phyloP scores from a whole-genome alignment of 192 early-diverging fungal genomes.

The Coemansia sp. region DNA sequence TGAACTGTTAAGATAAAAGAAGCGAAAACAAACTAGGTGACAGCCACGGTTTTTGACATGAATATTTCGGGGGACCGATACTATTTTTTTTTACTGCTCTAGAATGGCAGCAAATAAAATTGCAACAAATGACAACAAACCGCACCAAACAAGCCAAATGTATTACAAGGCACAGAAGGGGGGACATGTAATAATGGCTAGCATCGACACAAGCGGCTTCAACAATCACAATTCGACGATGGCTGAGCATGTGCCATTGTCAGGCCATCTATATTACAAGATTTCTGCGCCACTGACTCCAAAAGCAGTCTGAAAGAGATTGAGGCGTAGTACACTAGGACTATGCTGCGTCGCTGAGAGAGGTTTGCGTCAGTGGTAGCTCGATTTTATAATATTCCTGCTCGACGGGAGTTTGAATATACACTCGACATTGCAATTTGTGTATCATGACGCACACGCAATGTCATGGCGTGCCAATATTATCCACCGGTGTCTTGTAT shows the following conservation, averaged over 20 bases:
- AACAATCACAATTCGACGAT: background rate
- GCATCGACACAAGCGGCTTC: background rate
- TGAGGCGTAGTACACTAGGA: background rate
- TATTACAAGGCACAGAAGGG: background rate
- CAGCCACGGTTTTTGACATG: background rate
- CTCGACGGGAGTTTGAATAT: background rate
- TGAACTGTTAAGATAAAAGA: background rate
- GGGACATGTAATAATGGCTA: background rate
- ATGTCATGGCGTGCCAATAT: background rate
- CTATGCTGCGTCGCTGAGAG: background rate
- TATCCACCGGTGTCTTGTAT: background rate
- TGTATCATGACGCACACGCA: background rate
- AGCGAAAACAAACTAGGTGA: background rate
- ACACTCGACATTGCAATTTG: background rate
- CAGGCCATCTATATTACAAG: background rate
- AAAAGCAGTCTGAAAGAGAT: background rate
- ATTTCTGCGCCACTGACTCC: slow-evolving; percentile 1
- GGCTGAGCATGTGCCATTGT: slow-evolving; percentile 5
- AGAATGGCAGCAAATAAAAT: background rate
- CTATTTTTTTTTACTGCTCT: background rate
- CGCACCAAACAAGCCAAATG: background rate
- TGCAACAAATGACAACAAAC: slow-evolving; percentile 10
- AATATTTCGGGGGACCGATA: background rate
- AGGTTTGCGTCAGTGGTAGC: background rate
- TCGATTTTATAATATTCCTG: background rate